Conservation (phyloP, 2,329 filamentous ascomycete genomes). For the Rachicladosporium sp. region DNA sequence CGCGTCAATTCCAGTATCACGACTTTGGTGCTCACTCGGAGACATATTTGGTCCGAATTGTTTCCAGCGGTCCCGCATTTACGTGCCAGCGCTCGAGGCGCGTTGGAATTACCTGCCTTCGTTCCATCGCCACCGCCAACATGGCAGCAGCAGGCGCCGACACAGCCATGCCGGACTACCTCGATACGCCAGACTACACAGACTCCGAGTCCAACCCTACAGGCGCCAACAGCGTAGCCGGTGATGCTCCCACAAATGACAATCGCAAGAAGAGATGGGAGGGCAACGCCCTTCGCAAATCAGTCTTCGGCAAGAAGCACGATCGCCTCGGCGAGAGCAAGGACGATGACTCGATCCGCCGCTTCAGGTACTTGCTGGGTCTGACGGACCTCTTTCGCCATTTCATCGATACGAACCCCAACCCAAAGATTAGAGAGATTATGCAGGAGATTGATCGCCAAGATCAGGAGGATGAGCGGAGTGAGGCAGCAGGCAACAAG, state of each 20-base stretch:
- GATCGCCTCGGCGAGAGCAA: constrained; percentile 84
- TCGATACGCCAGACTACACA: constrained; percentile 53
- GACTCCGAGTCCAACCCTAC: constrained; percentile 56
- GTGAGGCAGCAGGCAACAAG: constrained; percentile 58
- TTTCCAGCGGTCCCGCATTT: too few species aligned
- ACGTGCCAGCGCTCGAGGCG: too few species aligned
- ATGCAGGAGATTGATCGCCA: constrained; percentile 91
- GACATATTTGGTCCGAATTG: too few species aligned
- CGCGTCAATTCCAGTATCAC: too few species aligned
- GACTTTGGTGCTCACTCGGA: too few species aligned
- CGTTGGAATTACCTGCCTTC: too few species aligned
- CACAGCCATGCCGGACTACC: constrained; percentile 22
- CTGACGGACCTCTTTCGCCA: constrained; percentile 95
- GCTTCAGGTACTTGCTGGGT: constrained; percentile 89
- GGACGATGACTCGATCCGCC: constrained; percentile 89
- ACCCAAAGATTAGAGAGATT: constrained; percentile 86
- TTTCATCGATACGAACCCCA: constrained; percentile 95
- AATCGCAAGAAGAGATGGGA: constrained; percentile 78
- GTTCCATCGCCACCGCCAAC: too few species aligned
- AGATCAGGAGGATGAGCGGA: constrained; percentile 55
- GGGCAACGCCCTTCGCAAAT: constrained; percentile 78
- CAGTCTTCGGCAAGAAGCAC: constrained; percentile 89
- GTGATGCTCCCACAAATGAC: constrained; percentile 55
- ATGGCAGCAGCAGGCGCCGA: constrained; percentile 10
- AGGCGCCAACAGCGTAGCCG: constrained; percentile 72